Conservation (phyloP, 164 flowering plant genomes). For the Malania oleifera region DNA sequence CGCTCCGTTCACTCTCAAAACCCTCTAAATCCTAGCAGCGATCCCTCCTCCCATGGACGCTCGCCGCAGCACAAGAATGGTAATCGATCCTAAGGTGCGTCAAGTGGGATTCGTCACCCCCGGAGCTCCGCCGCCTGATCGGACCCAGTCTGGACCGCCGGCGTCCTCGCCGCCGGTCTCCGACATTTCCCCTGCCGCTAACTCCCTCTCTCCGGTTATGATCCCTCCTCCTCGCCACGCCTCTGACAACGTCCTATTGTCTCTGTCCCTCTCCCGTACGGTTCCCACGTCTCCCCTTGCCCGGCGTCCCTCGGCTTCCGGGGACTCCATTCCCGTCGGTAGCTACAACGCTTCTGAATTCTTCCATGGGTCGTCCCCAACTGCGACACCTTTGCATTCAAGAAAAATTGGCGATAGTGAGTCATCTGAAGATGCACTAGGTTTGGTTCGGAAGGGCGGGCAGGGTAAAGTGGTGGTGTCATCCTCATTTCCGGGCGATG, state of each 20-base stretch:
- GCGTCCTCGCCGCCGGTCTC: conserved; percentile 35
- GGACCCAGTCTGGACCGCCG: conserved; percentile 35
- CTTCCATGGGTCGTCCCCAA: conserved; percentile 33
- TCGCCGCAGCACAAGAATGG: conserved; percentile 41
- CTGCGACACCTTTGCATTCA: conserved; percentile 23
- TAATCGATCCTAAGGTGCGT: conserved; percentile 71
- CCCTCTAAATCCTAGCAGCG: conserved; percentile 1
- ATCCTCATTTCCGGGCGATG: conserved; percentile 43
- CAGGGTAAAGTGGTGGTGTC: conserved; percentile 40
- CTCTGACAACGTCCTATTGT: conserved; percentile 29
- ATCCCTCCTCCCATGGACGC: conserved; percentile 36
- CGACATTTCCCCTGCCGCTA: conserved; percentile 38
- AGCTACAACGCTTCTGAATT: conserved; percentile 64
- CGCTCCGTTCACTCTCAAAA: background rate
- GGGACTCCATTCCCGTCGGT: conserved; percentile 34
- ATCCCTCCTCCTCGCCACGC: conserved; percentile 68
- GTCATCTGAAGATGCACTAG: conserved; percentile 39
- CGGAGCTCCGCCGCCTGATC: conserved; percentile 31
- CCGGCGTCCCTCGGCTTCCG: conserved; percentile 17
- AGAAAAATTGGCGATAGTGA: conserved; percentile 30
- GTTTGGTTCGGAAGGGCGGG: conserved; percentile 25
- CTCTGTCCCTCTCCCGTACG: conserved; percentile 21
- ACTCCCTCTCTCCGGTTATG: conserved; percentile 74
- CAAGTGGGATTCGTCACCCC: conserved; percentile 77
- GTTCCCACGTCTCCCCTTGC: conserved; percentile 27